Base-by-base conservation (phyloP, 2,329 filamentous ascomycete genomes). In the Penicillium crustosum region DNA sequence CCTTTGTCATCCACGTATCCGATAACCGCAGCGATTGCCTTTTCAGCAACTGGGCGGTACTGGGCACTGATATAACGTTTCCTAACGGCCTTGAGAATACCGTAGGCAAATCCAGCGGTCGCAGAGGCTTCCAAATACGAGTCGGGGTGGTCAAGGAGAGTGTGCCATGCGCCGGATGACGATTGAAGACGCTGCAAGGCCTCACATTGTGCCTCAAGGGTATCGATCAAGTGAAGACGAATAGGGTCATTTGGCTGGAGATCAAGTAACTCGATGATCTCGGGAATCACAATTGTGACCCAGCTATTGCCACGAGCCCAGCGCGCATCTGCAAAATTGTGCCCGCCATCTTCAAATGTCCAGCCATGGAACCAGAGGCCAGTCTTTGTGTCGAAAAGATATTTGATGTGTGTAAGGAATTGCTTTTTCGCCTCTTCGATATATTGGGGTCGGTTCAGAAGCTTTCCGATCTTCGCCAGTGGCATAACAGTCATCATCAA, bases 401-500 rank as follows among this genome's bases (percentile, higher is more conserved):
- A 93, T 70, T 92, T 87, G 65, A 91, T 84, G 66, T 93, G 90
- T 15, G 91, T 75, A 43, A 93, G 79, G 69, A 92, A 91, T 73
- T 93, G 90, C 8, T 83, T 80, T 76, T 91, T 91, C 12, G 89
- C 89, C 74, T 93, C 90, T 42, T 86, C 87, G 27, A 93, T 79
- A 70, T 93, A 93, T 63, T 89, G 83, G 0, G 88, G 87, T 1
- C 89, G 79, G 60, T 83, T 79, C 3, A 93, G 81, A 4, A 91
- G 78, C 55, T 86, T 81, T 0, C 90, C 90, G 60, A 92, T 92
- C 77, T 93, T 93, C 19, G 89, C 89, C 19, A 93, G 79, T 1
- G 90, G 90, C 74, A 93, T 77, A 6, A 91, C 89, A 0, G 89
- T 92, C 90, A 93, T 93, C 89, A 93, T 93, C 44, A 93, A 80